These are phyloP conservation scores for Ganoderma leucocontextum DNA, from an alignment of 1,284 basidiomycete genomes.

Conservation along the genomic window DNA sequence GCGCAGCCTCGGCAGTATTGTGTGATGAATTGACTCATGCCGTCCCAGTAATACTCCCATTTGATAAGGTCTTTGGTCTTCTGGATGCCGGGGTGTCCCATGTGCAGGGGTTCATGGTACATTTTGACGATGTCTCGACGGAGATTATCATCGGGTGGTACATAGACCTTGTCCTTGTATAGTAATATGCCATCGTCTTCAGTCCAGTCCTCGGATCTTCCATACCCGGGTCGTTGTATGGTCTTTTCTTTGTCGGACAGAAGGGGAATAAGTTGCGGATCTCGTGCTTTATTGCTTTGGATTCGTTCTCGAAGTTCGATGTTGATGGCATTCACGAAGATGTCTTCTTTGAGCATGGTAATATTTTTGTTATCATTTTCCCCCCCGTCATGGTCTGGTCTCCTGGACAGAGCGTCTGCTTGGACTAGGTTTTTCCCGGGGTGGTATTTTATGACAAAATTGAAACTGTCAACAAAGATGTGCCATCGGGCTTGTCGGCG, in stretches of 20 bases:
- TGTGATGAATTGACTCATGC: slow-evolving; percentile 38
- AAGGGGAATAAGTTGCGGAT: not conserved
- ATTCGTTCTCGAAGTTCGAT: not conserved
- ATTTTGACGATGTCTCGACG: not conserved
- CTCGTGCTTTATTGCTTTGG: not conserved
- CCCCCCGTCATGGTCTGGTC: slow-evolving; percentile 44
- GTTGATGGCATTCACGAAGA: slow-evolving; percentile 8
- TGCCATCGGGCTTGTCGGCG: slow-evolving; percentile 50
- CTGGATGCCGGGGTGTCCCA: slow-evolving; percentile 16
- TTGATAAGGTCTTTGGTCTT: slow-evolving; percentile 14
- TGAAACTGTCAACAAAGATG: slow-evolving; percentile 43
- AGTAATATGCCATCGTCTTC: not conserved
- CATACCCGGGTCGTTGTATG: not conserved
- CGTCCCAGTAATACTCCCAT: slow-evolving; percentile 46
- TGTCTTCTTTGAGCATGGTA: slow-evolving; percentile 33
- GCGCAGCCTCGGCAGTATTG: slow-evolving; percentile 50
- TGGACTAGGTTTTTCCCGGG: slow-evolving; percentile 45
- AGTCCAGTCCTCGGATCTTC: not conserved
- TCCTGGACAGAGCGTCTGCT: slow-evolving; percentile 50
- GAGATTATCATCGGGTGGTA: not conserved
- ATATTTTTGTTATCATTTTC: slow-evolving; percentile 43
- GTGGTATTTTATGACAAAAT: slow-evolving; percentile 48
- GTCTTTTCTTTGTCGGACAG: too few relatives aligned
- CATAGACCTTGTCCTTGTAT: not conserved
- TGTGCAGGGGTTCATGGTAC: slow-evolving; percentile 12